Base-by-base conservation (phyloP, 1,284 basidiomycete genomes). In the Fomitiporia mediterranea region DNA sequence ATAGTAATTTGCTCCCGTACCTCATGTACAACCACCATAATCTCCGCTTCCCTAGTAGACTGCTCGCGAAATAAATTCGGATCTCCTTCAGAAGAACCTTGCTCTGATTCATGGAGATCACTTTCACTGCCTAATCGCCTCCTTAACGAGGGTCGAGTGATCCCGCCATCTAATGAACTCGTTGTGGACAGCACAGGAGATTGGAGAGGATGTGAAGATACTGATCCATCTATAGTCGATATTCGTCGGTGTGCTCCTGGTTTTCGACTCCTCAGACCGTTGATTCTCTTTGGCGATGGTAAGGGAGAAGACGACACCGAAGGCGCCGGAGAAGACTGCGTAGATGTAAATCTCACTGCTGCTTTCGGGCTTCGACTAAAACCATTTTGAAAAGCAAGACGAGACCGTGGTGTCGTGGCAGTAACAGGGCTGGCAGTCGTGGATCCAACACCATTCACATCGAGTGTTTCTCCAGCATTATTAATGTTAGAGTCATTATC, bases 11-110 rank as follows among this genome's bases (percentile, higher is more conserved):
- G 8, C 4, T 25, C 28, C n/a, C 50, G 17, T 21, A 60, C 58
- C 50, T 56, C 52, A 37, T 60, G 58, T 28, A 60, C 50, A 37
- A 60, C 53, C 8, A 56, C 58, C 32, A 53, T 42, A 15, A 42
- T 56, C 19, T 60, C 58, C 11, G 43, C 32, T n/a, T 47, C 55
- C 13, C 42, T 34, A 39, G 9, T 37, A 4, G 17, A 11, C 37
- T 34, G 37, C 23, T 25, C 5, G 15, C 19, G 19, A 39, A 17
- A 35, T 19, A 8, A 8, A 27, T 15, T 32, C 15, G 27, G 19
- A 37, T 49, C 37, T 7, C 21, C 19, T 21, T 39, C 54, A 25
- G 34, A 32, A 9, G 15, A 37, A 11, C 13, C 49, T 5, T 30
- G 39, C 15, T 35, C 52, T 11, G 37, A 23, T 13, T 44, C 46